Base-by-base conservation (phyloP, 257 asterid species). In the Solanum boliviense region DNA sequence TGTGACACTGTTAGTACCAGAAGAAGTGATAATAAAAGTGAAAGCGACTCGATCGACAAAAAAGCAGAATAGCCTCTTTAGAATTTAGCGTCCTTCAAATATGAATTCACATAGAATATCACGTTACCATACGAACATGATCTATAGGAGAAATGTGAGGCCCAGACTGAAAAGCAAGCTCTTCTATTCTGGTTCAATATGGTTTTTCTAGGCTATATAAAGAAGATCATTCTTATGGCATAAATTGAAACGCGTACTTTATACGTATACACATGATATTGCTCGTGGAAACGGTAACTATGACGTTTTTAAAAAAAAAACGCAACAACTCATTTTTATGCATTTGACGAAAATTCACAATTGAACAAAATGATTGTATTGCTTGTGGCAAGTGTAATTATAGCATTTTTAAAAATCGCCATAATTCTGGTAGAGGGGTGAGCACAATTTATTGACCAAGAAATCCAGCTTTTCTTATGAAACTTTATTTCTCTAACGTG, bases 241-340 rank as follows among this genome's bases (percentile, higher is more conserved):
- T 35, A 4, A 29, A 13, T 3, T 70, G 5, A 70, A 70, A 29
- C 11, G 8, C 9, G 21, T 27, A 13, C 2, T 5, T 27, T 27
- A 5, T 5, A 67, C 35, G 1, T 10, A 39, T 39, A 67, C 20
- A 67, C 35, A 67, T 16, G 0, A 70, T 68, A 27, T 29, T 70
- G 12, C 23, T 29, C 23, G 23, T 29, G 12, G 0, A 5, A 13
- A 67, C 1, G 7, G 2, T 27, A 27, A 70, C 0, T 70, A 20
- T 29, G 23, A 7, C 12, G 6, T 70, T 29, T 70, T 29, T 13
- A 1, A 0, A 0, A 70, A 29, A 70, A 70, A 29, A 1, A 0
- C 23, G 5, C 6, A 5, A 29, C 0, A 5, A 65, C 32, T 65
- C 32, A 5, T n/a, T n/a, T 25, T 60, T 48, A 0, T 23, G 13